Base-by-base conservation (phyloP, 257 asterid species). In the Primulina eburnea region DNA sequence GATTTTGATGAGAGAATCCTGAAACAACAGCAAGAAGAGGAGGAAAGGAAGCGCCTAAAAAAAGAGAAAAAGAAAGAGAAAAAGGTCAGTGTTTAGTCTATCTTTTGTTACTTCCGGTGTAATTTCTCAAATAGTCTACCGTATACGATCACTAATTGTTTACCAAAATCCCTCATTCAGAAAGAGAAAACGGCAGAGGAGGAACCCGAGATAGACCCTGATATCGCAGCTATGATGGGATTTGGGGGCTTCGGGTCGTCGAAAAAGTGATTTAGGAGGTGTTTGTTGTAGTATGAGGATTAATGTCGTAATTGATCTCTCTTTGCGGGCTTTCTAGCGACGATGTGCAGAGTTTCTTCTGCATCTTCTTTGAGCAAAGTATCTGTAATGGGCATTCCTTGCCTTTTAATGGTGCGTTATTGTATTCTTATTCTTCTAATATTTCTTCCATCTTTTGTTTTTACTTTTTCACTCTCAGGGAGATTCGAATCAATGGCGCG, bases 21-120 rank as follows among this genome's bases (percentile, higher is more conserved):
- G 80, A 94, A 91, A 79, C 97, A 89, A 72, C 95, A 93, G 79
- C 92, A 90, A 81, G 99, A 93, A 75, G 99, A 93, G 83, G 99
- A 93, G 76, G 99, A 93, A 79, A 85, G 91, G 69, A 93, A 94
- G 80, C 92, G 97, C 33, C 90, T 77, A 68, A 92, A 97, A 20
- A 79, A 97, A 64, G 99, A 94, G 81, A 94, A 86, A 75, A 94
- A 94, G 92, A 94, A 94, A 81, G 99, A 93, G 82, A 93, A 90
- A 87, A 93, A 94, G 99, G 99, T 87, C 55, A 58, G 63, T 35
- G 29, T 38, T 57, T n/a, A 4, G 18, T 43, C 55, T 3, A 5
- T 20, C 11, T 69, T 21, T 38, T 18, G 37, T 35, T 8, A 6
- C 26, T 9, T 57, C 20, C 26, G 1, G 16, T 55, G 33, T 3